phyloP scores from a whole-genome alignment of 1,139 yeast genomes.

The Pichia sp. region DNA sequence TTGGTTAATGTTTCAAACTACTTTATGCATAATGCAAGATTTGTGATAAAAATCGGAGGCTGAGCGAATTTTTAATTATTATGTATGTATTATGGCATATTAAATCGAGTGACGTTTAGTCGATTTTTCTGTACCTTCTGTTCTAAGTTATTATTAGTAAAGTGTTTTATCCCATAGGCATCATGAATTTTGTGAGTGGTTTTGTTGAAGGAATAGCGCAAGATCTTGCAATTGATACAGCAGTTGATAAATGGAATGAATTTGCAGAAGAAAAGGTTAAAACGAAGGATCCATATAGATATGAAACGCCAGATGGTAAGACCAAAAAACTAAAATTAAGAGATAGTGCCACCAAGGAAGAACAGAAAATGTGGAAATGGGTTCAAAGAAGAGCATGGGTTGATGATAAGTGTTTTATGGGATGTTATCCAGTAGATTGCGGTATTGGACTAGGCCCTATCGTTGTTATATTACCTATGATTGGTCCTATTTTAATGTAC shows the following conservation, averaged over 20 bases:
- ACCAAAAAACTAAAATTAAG: conserved; percentile 53
- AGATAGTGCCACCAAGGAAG: conserved; percentile 50
- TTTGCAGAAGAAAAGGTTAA: conserved; percentile 57
- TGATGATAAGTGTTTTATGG: conserved; percentile 75
- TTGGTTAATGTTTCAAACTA: too few relatives aligned
- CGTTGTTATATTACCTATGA: conserved; percentile 60
- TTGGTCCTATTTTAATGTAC: conserved; percentile 81
- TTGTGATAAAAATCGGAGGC: background rate
- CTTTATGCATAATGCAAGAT: too few relatives aligned
- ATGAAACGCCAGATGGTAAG: conserved; percentile 42
- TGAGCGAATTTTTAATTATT: background rate
- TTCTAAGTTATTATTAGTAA: too few relatives aligned
- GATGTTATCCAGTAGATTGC: conserved; percentile 71
- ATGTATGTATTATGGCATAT: background rate
- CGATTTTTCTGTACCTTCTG: background rate
- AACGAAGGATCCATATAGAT: conserved; percentile 66
- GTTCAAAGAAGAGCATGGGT: conserved; percentile 78
- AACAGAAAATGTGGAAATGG: conserved; percentile 61
- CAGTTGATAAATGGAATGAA: conserved; percentile 53
- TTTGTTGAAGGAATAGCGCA: conserved; percentile 14
- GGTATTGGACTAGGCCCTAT: conserved; percentile 75
- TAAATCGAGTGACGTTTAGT: background rate
- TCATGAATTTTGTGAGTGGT: conserved; percentile 1
- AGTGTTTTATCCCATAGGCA: too few relatives aligned
- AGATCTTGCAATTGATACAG: conserved; percentile 12